Base-by-base conservation (phyloP, 371 early-diverging fungal species). In the Funneliformis caledonium region DNA sequence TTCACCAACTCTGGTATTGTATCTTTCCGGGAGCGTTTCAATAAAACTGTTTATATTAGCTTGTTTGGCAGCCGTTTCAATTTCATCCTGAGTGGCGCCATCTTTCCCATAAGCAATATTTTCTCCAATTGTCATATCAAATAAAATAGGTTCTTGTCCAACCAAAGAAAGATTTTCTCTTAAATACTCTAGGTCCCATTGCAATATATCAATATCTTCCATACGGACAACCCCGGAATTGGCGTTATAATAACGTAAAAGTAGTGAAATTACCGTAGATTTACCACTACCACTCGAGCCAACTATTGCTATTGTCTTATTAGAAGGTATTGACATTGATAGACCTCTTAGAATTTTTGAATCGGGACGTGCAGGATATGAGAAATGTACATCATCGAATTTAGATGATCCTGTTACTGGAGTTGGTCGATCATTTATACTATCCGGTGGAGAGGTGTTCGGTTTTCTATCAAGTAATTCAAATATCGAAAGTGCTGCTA, bases 261-360 rank as follows among this genome's bases (percentile, higher is more conserved):
- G 82, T 83, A 97, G 89, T 80, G 92, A 92, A 82, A 96, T 90
- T 11, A 92, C 90, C 0, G 98, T 96, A 16, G 91, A 90, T 85
- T 97, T 97, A 60, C 98, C 97, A 81, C 95, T 94, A 14, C 97
- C 97, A 8, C 91, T 91, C 4, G 94, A 91, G 7, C 97, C 97
- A 2, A 96, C 96, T 16, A 97, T 84, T 5, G 96, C 97, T n/a
- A 95, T 91, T 2, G 91, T 93, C 84, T 96, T 89, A 50, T 95
- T 95, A 5, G 92, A 87, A 73, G 88, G 84, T 52, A 95, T 93
- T 50, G 88, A 84, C 31, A 97, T 85, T 76, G 91, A 88, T 80
- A 98, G 84, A 47, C 94, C 93, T 37, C 90, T 88, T 81, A 97
- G 93, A 37, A 98, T 90, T 56, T 85, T 81, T 56, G 92, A 87